Evolutionary conservation across 176 grass and related monocot genomes (phyloP), one percentile per base, ranked within the genome.

Genomic region (Cenchrus americanus): DNA sequence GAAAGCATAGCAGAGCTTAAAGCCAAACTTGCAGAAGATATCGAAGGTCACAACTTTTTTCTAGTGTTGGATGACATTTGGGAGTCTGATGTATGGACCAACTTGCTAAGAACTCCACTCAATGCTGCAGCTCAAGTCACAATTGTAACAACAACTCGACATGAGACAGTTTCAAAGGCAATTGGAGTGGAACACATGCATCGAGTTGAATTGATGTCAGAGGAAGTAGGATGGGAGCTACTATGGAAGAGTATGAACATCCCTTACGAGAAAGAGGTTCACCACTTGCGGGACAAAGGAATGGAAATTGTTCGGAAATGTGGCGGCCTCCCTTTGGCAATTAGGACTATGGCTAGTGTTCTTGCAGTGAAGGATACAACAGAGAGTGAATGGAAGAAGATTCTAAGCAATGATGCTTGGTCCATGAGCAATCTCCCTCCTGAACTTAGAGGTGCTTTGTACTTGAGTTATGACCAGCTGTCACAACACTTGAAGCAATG

Each of bases 61-160:
- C 50, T 90, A 19, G 71, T 86, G 47, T 34, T 90, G n/a, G 84
- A 84, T 76, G 84, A 90, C 68, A 23, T 90, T 11, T 90, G 84
- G 84, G 37, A 64, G 43, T 74, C 67, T 21, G 24, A 76, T 4
- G 42, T 62, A 21, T 87, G 89, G 85, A 70, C 7, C 1, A 27
- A 81, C 30, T 46, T 81, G 42, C 42, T 87, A 1, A 61, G 71
- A n/a, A 84, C 34, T n/a, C 61, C 84, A 37, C 5, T 90, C 4
- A 65, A 83, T 21, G 44, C 40, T 26, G 78, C 49, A 21, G 44
- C 64, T 23, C 49, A 21, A 32, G 79, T 55, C 19, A 64, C 55
- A 22, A 26, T 90, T 27, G 21, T 90, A 49, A 12, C 79, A 15
- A 86, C 79, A 7, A 80, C 84, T 57, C 83, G 84, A 60, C 18